Evolutionary conservation across 1,284 basidiomycete genomes (phyloP), one percentile per base, ranked within the genome.

Genomic region (Psilocybe mexicana): DNA sequence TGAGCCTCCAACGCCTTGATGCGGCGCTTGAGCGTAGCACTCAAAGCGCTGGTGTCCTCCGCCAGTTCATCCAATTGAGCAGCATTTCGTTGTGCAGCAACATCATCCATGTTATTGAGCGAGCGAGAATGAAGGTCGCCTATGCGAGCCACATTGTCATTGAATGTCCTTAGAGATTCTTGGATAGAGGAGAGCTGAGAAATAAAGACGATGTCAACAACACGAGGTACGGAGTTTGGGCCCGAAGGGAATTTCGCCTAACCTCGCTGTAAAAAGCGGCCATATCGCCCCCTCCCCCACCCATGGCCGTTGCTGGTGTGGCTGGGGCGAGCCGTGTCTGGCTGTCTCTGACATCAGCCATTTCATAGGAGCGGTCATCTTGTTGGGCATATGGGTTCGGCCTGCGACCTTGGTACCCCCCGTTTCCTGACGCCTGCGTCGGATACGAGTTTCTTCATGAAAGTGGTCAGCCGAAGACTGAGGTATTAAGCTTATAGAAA

Each of bases 1-100:
- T 87, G 85, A 57, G 82, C 79, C 73, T 93, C 92, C 63, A 95
- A 73, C 2, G 83, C 80, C 74, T 95, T 92, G 71, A 96, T 85
- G 54, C 91, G 81, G 55, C 83, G 82, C 74, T 94, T 94, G 65
- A 94, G 79, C 23, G 84, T 81, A 44, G 82, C 76, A 67, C 92
- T 93, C 14, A 93, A 77, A 1, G 83, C 80, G 66, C 91, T 89
- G 11, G 92, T 94, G 60, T 93, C 89, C 45, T 84, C 82, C 18
- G 94, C 83, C 52, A 95, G 81, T 40, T 86, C 84, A 36, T 91
- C 89, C 49, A 93, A 75, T 63, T 90, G 84, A 12, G 81, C 76
- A 3, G 79, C 79, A 64, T 84, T 86, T 44, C 83, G 82, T 69
- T 88, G 80, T 5, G 83, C 79, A 28, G 83, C 82, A 8, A 73